Evolutionary conservation across 2,329 filamentous ascomycete genomes (phyloP), one percentile per base, ranked within the genome.

Genomic region (Blumeria graminis): DNA sequence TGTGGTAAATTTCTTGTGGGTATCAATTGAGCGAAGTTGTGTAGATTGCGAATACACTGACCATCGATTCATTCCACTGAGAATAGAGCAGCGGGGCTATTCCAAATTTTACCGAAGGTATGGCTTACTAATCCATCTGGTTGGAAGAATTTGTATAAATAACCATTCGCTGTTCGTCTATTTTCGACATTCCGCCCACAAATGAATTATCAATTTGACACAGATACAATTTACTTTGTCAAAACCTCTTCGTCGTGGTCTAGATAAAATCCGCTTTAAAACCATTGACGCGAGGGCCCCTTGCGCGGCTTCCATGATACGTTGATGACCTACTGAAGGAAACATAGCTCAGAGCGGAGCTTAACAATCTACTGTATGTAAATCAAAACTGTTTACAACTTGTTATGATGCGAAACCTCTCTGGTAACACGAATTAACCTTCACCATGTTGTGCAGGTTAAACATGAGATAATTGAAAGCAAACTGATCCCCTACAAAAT

Each of bases 231-330:
- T 77, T 28, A 28, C 22, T 4, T 28, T 28, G 22, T 28, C 22
- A 28, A 28, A 28, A 28, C 22, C 22, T 28, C 22, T 28, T 28
- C 22, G 22, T 28, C 22, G 76, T 76, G 74, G 82, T 83, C 82
- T 71, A 86, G 82, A 86, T 70, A 56, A 62, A 68, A 69, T 76
- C 81, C 76, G 77, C 78, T 82, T 73, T 82, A 86, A 86, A 86
- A 86, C 82, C 82, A 82, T 86, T 76, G 77, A 80, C 76, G 80
- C 78, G 82, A 86, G 78, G 77, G 77, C 71, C 74, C 70, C 71
- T 68, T 62, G 61, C 69, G 69, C 68, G 71, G 73, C 74, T 73
- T 72, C 73, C 79, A 82, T 76, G 79, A 82, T 72, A 68, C 71
- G 76, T 70, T 76, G 78, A 80, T 76, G 77, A 82, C 78, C 78